Conservation (phyloP, 495 filamentous ascomycete genomes). For the Immersiella caudata region DNA sequence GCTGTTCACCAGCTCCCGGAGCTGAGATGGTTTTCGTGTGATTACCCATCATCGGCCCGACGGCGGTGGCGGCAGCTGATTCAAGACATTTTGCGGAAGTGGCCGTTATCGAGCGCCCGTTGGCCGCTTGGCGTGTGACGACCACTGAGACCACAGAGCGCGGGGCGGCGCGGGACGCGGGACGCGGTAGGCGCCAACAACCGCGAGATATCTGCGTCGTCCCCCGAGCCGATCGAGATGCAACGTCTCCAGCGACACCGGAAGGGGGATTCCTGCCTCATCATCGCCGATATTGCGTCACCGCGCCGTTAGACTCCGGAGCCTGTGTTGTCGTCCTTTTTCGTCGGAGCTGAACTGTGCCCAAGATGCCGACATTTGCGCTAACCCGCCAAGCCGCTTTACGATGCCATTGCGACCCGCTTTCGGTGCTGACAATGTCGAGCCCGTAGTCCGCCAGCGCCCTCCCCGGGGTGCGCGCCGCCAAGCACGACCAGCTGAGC, state of each 20-base stretch:
- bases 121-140: not conserved
- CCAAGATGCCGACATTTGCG: not conserved
- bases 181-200: not conserved
- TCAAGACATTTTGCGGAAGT: not conserved
- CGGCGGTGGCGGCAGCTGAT: not conserved
- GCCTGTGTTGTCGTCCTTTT: not conserved
- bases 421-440: not conserved
- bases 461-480: not conserved
- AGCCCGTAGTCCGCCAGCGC: not conserved
- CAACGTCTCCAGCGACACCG: too few species aligned
- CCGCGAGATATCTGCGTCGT: too few species aligned
- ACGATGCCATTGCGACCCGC: not conserved
- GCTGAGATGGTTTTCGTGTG: not conserved
- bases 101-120: not conserved
- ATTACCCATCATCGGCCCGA: not conserved
- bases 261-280: too few species aligned
- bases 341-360: not conserved
- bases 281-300: too few species aligned
- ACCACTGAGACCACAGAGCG: not conserved
- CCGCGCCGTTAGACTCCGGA: too few species aligned
- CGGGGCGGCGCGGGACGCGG: not conserved
- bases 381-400: not conserved
- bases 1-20: not conserved
- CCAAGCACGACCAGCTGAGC: not conserved
- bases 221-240: too few species aligned